These are phyloP conservation scores for Stephanocyclus meneghinianus DNA, from an alignment of 352 stramenopile species.

Conservation along the genomic window DNA sequence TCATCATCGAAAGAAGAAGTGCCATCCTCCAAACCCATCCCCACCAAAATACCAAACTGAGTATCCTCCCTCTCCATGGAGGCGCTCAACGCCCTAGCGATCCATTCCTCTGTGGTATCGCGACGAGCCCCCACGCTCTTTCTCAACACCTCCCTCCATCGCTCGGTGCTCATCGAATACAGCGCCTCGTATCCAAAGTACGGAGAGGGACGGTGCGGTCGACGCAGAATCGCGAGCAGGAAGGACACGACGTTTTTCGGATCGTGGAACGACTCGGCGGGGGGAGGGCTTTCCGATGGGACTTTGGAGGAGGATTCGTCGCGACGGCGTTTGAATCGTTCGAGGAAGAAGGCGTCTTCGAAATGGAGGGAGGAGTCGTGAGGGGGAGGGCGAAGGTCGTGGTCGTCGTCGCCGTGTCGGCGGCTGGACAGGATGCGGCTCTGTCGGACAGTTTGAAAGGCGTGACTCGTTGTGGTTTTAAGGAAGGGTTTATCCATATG, in stretches of 20 bases:
- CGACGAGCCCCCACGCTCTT: constrained; percentile 50
- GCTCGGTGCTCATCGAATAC: constrained; percentile 31
- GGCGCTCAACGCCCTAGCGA: constrained; percentile 44
- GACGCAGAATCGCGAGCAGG: constrained; percentile 6
- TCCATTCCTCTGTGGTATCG: constrained; percentile 25
- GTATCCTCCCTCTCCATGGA: constrained; percentile 54
- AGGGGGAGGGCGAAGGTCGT: too few relatives aligned
- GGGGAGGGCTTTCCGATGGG: not conserved
- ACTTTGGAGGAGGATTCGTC: constrained; percentile 3
- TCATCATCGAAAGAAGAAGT: not conserved
- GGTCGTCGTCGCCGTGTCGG: too few relatives aligned
- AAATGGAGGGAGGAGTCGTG: not conserved
- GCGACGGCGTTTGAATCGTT: constrained; percentile 30
- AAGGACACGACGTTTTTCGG: constrained; percentile 22
- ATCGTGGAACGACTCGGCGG: not conserved
- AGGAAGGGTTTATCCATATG: too few relatives aligned
- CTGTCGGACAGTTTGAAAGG: too few relatives aligned
- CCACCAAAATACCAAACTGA: constrained; percentile 74
- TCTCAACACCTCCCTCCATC: constrained; percentile 50
- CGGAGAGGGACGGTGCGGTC: constrained; percentile 13
- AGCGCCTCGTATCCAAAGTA: constrained; percentile 41
- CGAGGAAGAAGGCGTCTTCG: constrained; percentile 25
- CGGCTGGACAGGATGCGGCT: too few relatives aligned
- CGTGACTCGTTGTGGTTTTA: too few relatives aligned
- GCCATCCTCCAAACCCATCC: constrained; percentile 23